These are phyloP conservation scores for Raphanus raphanistrum DNA, from an alignment of 345 rosid genomes.

Conservation along the genomic window DNA sequence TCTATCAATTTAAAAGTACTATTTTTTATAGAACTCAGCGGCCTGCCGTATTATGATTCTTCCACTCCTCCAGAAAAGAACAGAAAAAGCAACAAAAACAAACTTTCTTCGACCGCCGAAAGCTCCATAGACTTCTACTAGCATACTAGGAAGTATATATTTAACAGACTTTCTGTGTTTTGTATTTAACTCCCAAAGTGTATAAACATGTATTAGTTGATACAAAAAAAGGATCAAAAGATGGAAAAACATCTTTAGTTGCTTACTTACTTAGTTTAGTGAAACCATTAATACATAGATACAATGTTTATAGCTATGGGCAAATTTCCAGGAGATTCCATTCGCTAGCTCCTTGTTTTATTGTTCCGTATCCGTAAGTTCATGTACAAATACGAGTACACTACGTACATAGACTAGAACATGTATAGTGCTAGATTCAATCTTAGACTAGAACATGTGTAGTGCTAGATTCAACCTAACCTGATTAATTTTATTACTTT, in stretches of 20 bases:
- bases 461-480: neutral
- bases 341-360: neutral
- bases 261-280: conserved; percentile 2
- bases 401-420: neutral
- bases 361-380: neutral
- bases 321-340: neutral
- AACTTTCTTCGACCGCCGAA: neutral
- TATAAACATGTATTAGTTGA: neutral
- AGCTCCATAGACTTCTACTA: neutral
- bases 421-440: neutral
- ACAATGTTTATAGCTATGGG: neutral
- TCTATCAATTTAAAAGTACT: neutral
- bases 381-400: neutral
- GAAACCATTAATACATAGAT: neutral
- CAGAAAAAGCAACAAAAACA: neutral
- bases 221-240: neutral
- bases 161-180: neutral
- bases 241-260: neutral
- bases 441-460: neutral
- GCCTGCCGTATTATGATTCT: conserved; percentile 1
- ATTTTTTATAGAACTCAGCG: neutral
- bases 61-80: neutral
- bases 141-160: neutral
- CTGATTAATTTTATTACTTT: too few relatives aligned
- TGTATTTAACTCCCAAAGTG: neutral